phyloP scores from a whole-genome alignment of 129 eudicot species.

The Glebionis coronaria region DNA sequence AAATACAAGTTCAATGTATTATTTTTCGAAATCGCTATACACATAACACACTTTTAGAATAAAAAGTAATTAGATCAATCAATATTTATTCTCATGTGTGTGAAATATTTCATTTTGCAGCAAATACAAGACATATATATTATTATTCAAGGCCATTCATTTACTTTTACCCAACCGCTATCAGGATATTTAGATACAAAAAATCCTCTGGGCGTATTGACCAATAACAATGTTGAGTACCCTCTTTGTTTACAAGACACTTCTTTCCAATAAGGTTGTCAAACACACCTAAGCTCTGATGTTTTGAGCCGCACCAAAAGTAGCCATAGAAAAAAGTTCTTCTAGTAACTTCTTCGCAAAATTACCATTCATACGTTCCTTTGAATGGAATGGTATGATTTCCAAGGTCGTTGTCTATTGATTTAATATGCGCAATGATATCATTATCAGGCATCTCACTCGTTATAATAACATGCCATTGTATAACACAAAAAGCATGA shows the following conservation, averaged over 20 bases:
- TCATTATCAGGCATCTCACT: neutral
- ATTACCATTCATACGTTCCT: conserved; percentile 12
- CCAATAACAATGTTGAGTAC: conserved; percentile 15
- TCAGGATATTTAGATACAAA: neutral
- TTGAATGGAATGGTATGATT: conserved; percentile 1
- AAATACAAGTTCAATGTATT: too few species aligned
- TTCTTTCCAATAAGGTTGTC: neutral
- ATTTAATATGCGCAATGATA: conserved; percentile 15
- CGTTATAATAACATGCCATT: too few species aligned
- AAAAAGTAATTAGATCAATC: neutral
- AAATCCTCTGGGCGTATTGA: conserved; percentile 5
- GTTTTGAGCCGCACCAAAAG: conserved; percentile 25
- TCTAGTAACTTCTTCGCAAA: conserved; percentile 12
- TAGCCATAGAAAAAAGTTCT: conserved; percentile 19
- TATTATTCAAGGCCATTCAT: neutral
- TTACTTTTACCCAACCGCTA: neutral
- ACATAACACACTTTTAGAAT: too few species aligned
- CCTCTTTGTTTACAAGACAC: neutral
- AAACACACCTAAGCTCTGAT: conserved; percentile 1
- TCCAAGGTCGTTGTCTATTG: conserved; percentile 27
- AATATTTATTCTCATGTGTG: neutral
- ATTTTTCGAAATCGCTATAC: too few species aligned
- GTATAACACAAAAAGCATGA: too few species aligned
- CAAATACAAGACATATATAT: neutral
- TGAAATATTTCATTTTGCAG: neutral